A percentile compares a stretch with the other conserved stretches of the same genome.
Evolutionary conservation across 352 stramenopile genomes (phyloP).

Genomic region (Pelagophyceae sp.): DNA sequence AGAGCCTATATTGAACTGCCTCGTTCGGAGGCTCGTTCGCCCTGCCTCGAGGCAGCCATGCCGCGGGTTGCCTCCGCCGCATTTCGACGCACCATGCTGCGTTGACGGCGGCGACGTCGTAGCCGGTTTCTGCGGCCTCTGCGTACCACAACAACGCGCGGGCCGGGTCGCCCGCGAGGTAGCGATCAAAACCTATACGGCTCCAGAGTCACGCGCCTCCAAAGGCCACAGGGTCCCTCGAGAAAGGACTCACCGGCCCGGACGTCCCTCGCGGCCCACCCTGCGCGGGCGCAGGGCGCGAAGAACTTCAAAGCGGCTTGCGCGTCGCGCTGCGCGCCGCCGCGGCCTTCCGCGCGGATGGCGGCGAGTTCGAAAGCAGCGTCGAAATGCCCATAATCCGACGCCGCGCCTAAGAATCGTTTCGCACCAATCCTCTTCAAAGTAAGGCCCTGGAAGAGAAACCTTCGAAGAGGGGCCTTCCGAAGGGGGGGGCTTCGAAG

Average conservation of each 20-base stretch:
- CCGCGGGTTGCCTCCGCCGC: background rate
- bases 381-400: slow-evolving; percentile 10
- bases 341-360: background rate
- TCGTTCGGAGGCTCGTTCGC: too few relatives aligned
- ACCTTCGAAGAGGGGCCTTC: too few relatives aligned
- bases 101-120: slow-evolving; percentile 6
- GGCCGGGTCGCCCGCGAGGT: background rate
- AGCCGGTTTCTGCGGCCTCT: background rate
- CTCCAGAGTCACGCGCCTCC: too few relatives aligned
- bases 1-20: too few relatives aligned
- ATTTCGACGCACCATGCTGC: slow-evolving; percentile 5
- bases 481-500: too few relatives aligned
- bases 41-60: background rate
- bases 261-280: slow-evolving; percentile 7
- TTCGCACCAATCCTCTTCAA: too few relatives aligned
- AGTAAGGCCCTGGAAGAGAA: too few relatives aligned
- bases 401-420: too few relatives aligned
- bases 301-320: background rate
- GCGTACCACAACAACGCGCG: slow-evolving; percentile 9
- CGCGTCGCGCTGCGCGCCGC: background rate
- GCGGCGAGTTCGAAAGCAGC: slow-evolving; percentile 4
- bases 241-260: too few relatives aligned
- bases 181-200: slow-evolving; percentile 12
- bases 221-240: too few relatives aligned
- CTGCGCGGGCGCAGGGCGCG: background rate